phyloP scores from a whole-genome alignment of 345 rosid genomes.

The Eucalyptus sideroxylon region DNA sequence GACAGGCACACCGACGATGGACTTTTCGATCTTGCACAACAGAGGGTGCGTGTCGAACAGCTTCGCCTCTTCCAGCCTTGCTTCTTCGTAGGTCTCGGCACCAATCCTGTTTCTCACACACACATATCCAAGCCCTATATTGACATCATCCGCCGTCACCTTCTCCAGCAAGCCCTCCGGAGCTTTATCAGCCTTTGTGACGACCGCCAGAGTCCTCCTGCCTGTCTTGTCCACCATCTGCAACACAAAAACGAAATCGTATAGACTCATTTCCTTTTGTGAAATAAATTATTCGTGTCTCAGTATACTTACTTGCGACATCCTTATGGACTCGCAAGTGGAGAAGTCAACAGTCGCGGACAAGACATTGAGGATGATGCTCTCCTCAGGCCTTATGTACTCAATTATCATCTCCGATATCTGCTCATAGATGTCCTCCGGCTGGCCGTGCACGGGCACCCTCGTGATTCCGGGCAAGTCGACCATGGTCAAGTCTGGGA shows the following conservation, averaged over 20 bases:
- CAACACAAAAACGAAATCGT: not conserved
- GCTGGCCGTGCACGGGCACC: slow-evolving; percentile 39
- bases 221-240: slow-evolving; percentile 27
- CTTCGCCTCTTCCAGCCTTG: slow-evolving; percentile 2
- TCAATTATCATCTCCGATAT: slow-evolving; percentile 17
- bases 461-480: slow-evolving; percentile 51
- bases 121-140: slow-evolving; percentile 30
- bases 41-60: slow-evolving; percentile 2
- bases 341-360: slow-evolving; percentile 33
- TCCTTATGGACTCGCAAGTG: slow-evolving; percentile 40
- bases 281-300: not conserved
- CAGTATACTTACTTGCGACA: slow-evolving; percentile 13
- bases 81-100: slow-evolving; percentile 15
- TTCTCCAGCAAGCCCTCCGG: slow-evolving; percentile 40
- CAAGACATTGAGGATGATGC: slow-evolving; percentile 36
- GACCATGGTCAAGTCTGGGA: slow-evolving; percentile 39
- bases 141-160: slow-evolving; percentile 32
- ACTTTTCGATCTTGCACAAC: slow-evolving; percentile 12
- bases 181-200: slow-evolving; percentile 34
- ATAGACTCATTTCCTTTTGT: not conserved
- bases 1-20: slow-evolving; percentile 21
- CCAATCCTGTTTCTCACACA: slow-evolving; percentile 34
- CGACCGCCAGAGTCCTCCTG: slow-evolving; percentile 35
- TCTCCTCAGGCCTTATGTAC: slow-evolving; percentile 28
- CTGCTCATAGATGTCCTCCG: slow-evolving; percentile 32